A percentile compares a stretch with the other conserved stretches of the same genome.
Conservation (phyloP, 2,329 filamentous ascomycete species). For the Triangularia setosa region DNA sequence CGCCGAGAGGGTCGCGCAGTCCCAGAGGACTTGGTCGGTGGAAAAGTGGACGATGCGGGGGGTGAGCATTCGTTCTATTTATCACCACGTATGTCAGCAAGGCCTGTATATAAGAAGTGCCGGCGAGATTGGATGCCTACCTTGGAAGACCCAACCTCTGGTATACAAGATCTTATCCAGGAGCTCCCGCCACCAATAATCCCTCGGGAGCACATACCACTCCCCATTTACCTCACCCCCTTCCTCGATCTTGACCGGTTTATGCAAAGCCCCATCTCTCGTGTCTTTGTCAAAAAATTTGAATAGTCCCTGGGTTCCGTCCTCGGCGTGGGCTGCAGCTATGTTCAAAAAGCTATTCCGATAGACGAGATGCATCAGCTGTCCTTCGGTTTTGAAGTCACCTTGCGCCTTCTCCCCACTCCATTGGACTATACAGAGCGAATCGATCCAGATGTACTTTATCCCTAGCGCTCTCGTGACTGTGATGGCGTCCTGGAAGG, state of each 20-base stretch:
- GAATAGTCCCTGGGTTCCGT: constrained; percentile 13
- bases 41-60: constrained; percentile 25
- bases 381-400: constrained; percentile 10
- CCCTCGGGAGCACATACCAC: not conserved
- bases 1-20: constrained; percentile 23
- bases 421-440: not conserved
- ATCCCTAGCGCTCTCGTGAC: not conserved
- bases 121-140: not conserved
- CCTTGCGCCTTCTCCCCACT: not conserved
- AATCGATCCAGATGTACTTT: constrained; percentile 16
- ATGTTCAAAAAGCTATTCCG: constrained; percentile 20
- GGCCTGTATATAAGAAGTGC: not conserved
- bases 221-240: no score
- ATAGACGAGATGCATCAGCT: constrained; percentile 15
- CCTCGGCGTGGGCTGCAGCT: constrained; percentile 14
- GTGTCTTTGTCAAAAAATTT: not conserved
- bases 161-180: constrained; percentile 16
- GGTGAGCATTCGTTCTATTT: constrained; percentile 23
- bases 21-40: constrained; percentile 23
- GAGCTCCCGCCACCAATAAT: not conserved
- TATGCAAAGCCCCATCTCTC: not conserved
- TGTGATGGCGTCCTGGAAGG: constrained; percentile 11
- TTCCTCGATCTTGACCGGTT: no score
- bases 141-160: constrained; percentile 25
- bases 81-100: not conserved